Percentiles rank a stretch among this genome's conserved stretches.
Conservation (phyloP, 2,329 filamentous ascomycete genomes). For the Cercospora zeae-maydis region DNA sequence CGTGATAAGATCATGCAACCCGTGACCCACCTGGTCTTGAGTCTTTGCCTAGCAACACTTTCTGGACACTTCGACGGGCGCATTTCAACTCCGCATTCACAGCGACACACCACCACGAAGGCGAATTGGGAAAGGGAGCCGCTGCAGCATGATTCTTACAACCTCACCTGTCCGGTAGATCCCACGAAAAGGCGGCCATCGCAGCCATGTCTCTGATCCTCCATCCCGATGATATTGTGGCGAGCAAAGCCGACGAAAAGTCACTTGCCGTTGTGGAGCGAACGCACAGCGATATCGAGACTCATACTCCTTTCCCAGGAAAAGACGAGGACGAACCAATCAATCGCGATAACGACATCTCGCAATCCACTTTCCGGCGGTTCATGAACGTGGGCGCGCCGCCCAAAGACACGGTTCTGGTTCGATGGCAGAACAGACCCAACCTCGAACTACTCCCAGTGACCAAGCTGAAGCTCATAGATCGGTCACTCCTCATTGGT, state of each 20-base stretch:
- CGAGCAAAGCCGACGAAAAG: constrained; percentile 19
- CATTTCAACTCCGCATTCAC: background rate
- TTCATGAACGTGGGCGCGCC: constrained; percentile 48
- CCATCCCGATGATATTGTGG: constrained; percentile 32
- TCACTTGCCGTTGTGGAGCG: constrained; percentile 46
- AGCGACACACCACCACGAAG: background rate
- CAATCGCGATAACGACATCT: constrained; percentile 38
- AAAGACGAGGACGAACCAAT: constrained; percentile 30
- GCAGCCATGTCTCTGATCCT: constrained; percentile 23
- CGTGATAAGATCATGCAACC: background rate
- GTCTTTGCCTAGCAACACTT: background rate
- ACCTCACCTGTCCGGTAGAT: background rate
- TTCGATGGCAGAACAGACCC: constrained; percentile 47
- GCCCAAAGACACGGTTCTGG: constrained; percentile 51
- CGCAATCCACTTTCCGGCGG: constrained; percentile 35
- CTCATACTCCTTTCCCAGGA: constrained; percentile 44
- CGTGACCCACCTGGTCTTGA: background rate
- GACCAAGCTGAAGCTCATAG: constrained; percentile 49
- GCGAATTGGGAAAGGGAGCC: background rate
- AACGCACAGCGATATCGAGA: constrained; percentile 44
- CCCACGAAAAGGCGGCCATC: background rate
- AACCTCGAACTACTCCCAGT: constrained; percentile 42
- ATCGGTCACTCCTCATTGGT: constrained; percentile 54
- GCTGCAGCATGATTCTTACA: background rate
- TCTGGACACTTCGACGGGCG: background rate